Evolutionary conservation across 352 stramenopile genomes (phyloP).

Genomic region (Phytophthora agathidicida): DNA sequence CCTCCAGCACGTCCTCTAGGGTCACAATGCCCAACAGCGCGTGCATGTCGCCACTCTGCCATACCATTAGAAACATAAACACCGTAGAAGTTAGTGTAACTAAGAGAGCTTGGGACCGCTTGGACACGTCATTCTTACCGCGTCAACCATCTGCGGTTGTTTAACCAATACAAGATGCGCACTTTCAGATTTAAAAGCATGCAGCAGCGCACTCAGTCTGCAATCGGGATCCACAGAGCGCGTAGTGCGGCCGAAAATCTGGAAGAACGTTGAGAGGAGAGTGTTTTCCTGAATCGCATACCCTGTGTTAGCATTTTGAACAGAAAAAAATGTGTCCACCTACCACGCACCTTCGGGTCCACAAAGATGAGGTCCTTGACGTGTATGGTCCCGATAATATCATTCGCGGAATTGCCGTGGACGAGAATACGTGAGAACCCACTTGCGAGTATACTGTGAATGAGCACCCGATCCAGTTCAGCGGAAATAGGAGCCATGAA

Average conservation of each 20-base stretch:
- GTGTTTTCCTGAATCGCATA: constrained; percentile 54
- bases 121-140: constrained; percentile 14
- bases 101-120: background rate
- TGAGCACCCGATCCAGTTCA: constrained; percentile 74
- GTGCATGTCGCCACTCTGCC: constrained; percentile 88
- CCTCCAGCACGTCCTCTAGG: constrained; percentile 98
- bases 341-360: constrained; percentile 92
- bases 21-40: constrained; percentile 97
- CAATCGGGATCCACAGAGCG: constrained; percentile 91
- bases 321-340: constrained; percentile 15
- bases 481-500: constrained; percentile 94
- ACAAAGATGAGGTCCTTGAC: constrained; percentile 99
- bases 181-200: constrained; percentile 94
- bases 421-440: constrained; percentile 97
- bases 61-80: background rate
- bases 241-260: constrained; percentile 64
- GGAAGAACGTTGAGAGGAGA: constrained; percentile 66
- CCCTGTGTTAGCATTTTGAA: constrained; percentile 59
- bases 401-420: constrained; percentile 73
- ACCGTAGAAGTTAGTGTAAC: background rate
- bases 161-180: constrained; percentile 95
- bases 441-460: constrained; percentile 96
- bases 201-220: constrained; percentile 92
- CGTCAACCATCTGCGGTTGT: constrained; percentile 82
- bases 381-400: constrained; percentile 97